Base-by-base conservation (phyloP, 176 grass and related monocot species). In the Oryza brachyantha region DNA sequence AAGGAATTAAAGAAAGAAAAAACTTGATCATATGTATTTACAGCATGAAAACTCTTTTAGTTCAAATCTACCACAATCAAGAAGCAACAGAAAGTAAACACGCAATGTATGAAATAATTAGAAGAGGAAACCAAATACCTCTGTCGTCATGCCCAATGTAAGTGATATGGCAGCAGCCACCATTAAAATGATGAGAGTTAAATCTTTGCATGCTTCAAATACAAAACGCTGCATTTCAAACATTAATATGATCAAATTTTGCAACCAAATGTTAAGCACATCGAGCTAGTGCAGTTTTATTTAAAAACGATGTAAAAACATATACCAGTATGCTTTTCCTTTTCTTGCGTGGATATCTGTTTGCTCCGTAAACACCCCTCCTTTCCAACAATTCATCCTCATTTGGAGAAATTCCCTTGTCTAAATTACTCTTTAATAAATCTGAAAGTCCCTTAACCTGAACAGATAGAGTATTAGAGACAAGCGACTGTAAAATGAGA, bases 151-250 rank as follows among this genome's bases (percentile, higher is more conserved):
- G 37, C 96, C 96, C 88, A 99, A 78, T 64, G 80, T 86, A 54
- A 99, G 76, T 64, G 96, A 99, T 81, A 95, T 87, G 39, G 91
- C 85, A 60, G 96, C 92, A 87, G 96, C 92, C 46, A 93, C 83
- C 89, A 91, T 93, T 72, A 99, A 70, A 86, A 99, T 93, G 72
- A 87, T 61, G 57, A 99, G 90, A 63, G 90, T 99, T 81, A 95
- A 91, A 91, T 99, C 96, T 85, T 99, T 81, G 78, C 88, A 91
- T 54, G 96, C 96, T 74, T 99, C 96, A 77, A 91, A 99, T 72
- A 99, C 0, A 16, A 95, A 99, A 54, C 83, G 85, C 96, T 95
- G 91, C 61, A 90, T 41, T 83, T 42, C 43, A 65, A 66, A 86
- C n/a, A 81, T 66, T 10, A 77, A 45, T 31, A 81, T 40, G 21